Evolutionary conservation across 768 basidiomycete species (phyloP).

Genomic region (Leccinum uliginosum): DNA sequence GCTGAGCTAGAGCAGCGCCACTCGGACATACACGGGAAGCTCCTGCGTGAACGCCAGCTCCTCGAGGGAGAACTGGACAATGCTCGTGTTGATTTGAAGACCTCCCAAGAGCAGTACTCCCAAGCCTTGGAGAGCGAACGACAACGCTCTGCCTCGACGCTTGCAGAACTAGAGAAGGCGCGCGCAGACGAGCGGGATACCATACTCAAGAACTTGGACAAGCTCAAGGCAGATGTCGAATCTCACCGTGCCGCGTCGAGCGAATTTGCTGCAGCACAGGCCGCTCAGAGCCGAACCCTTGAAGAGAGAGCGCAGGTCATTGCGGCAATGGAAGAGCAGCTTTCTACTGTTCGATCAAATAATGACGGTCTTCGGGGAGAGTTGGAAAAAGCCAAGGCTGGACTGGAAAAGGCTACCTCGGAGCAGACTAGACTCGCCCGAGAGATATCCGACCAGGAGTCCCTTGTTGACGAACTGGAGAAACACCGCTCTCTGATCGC

Average conservation of each 20-base stretch:
- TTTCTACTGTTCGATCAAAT: slow-evolving; percentile 38
- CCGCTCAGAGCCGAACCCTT: slow-evolving; percentile 44
- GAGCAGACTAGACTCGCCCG: slow-evolving; percentile 63
- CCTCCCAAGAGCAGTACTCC: slow-evolving; percentile 18
- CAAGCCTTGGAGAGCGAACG: slow-evolving; percentile 26
- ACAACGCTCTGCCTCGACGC: slow-evolving; percentile 18
- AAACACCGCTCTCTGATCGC: slow-evolving; percentile 70
- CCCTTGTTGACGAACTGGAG: slow-evolving; percentile 71
- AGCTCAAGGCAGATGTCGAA: slow-evolving; percentile 48
- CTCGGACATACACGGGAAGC: slow-evolving; percentile 41
- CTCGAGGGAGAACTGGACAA: slow-evolving; percentile 54
- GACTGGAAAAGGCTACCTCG: slow-evolving; percentile 52
- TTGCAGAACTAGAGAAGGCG: slow-evolving; percentile 16
- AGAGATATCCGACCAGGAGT: slow-evolving; percentile 72
- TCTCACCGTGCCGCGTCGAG: slow-evolving; percentile 44
- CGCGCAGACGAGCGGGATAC: slow-evolving; percentile 20
- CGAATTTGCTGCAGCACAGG: slow-evolving; percentile 35
- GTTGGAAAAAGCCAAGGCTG: slow-evolving; percentile 47
- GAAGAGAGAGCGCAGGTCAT: slow-evolving; percentile 48
- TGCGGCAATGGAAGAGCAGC: slow-evolving; percentile 44
- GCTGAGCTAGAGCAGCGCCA: slow-evolving; percentile 50
- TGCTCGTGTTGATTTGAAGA: slow-evolving; percentile 41
- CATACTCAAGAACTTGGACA: slow-evolving; percentile 45
- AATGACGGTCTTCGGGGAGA: slow-evolving; percentile 41
- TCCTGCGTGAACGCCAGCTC: slow-evolving; percentile 33